These are phyloP conservation scores for Aspergillus heteromorphus DNA, from an alignment of 495 filamentous ascomycete genomes.

Conservation along the genomic window DNA sequence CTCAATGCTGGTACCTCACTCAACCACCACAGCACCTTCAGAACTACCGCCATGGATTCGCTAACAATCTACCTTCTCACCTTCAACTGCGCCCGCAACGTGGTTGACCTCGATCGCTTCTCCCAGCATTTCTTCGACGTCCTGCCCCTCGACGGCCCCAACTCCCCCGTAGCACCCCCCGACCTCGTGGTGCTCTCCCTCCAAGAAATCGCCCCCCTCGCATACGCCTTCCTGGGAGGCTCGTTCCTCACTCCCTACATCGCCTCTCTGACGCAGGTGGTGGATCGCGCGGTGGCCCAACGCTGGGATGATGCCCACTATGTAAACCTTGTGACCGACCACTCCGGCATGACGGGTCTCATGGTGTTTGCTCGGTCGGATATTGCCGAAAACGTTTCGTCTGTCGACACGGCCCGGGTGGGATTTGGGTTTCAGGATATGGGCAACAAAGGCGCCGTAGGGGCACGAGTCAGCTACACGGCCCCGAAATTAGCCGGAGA, in stretches of 20 bases:
- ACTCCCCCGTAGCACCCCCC: conserved; percentile 35
- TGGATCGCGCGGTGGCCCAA: conserved; percentile 57
- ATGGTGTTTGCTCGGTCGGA: conserved; percentile 68
- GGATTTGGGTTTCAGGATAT: conserved; percentile 79
- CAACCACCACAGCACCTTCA: not conserved
- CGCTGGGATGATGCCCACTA: conserved; percentile 40
- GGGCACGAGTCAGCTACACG: conserved; percentile 60
- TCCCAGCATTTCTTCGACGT: conserved; percentile 67
- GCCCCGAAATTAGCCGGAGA: conserved; percentile 21
- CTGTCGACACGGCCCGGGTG: conserved; percentile 64
- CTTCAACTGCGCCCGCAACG: conserved; percentile 77
- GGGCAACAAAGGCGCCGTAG: conserved; percentile 94
- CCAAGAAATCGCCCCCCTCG: conserved; percentile 85
- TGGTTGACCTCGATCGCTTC: conserved; percentile 60
- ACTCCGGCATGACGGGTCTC: conserved; percentile 84
- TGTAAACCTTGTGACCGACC: conserved; percentile 51
- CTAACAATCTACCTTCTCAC: conserved; percentile 70
- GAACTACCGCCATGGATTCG: conserved; percentile 35
- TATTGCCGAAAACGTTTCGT: conserved; percentile 47
- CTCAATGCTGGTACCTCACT: not conserved
- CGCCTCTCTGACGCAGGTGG: conserved; percentile 56
- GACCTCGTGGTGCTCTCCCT: conserved; percentile 72
- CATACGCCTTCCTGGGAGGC: conserved; percentile 80
- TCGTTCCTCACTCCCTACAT: conserved; percentile 74
- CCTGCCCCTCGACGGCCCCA: conserved; percentile 42